A percentile compares a stretch with the other conserved stretches of the same genome.
Conservation (phyloP, 257 asterid genomes). For the Lycium ferocissimum region DNA sequence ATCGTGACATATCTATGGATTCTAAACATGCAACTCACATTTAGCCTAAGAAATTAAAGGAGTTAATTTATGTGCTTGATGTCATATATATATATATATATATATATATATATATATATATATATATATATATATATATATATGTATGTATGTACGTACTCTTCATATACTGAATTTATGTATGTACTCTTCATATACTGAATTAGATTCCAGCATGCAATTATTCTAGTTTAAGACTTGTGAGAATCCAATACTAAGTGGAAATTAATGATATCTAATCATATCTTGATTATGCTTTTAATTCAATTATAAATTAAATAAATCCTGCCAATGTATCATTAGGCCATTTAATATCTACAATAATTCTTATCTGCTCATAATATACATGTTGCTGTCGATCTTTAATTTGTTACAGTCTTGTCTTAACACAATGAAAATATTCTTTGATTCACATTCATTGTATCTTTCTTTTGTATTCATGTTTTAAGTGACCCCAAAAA, state of each 20-base stretch:
- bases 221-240: neutral
- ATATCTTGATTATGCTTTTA: neutral
- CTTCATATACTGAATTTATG: neutral
- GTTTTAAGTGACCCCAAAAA: neutral
- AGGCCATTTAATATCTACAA: neutral
- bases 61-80: neutral
- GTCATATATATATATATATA: neutral
- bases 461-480: neutral
- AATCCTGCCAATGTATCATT: neutral
- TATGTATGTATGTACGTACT: too few relatives aligned
- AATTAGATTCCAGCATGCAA: constrained; percentile 8
- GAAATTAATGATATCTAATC: neutral
- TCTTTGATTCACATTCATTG: constrained; percentile 11
- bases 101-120: too few relatives aligned
- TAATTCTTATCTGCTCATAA: neutral
- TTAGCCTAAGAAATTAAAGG: neutral
- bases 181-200: neutral
- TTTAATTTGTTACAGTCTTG: neutral
- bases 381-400: neutral
- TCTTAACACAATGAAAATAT: neutral
- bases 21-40: neutral
- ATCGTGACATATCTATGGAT: neutral
- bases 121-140: too few relatives aligned
- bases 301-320: neutral
- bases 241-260: constrained; percentile 18